A percentile compares a stretch with the other conserved stretches of the same genome.
phyloP scores from a whole-genome alignment of 805 yeast genomes.

The Wickerhamiella parazyma region DNA sequence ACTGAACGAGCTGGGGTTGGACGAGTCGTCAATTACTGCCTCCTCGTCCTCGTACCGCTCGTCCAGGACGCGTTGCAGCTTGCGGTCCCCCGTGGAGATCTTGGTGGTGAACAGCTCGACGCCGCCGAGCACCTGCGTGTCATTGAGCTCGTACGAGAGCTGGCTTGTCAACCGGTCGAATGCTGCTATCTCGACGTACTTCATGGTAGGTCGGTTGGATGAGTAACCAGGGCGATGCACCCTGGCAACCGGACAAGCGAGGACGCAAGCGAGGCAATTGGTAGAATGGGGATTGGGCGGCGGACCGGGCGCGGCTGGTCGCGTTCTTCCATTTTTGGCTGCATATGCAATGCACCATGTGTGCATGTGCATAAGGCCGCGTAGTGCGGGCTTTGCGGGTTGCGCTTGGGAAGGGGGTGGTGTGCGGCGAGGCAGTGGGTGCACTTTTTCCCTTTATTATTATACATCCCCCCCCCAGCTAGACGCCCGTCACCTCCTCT shows the following conservation, averaged over 20 bases:
- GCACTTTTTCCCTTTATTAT: no score
- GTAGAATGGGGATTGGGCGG: background rate
- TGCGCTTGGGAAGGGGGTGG: no score
- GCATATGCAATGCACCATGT: background rate
- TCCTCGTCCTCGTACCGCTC: conserved; percentile 26
- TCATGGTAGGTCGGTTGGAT: conserved; percentile 9
- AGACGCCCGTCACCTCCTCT: no score
- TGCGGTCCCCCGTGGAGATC: conserved; percentile 80
- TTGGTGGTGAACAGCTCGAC: conserved; percentile 91
- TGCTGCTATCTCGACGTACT: conserved; percentile 89
- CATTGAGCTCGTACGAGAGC: conserved; percentile 62
- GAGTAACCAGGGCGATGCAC: background rate
- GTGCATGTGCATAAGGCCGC: background rate
- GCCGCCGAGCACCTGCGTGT: conserved; percentile 69
- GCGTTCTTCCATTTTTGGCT: background rate
- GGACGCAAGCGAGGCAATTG: background rate
- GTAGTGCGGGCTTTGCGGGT: no score
- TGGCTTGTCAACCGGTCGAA: conserved; percentile 85
- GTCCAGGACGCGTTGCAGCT: conserved; percentile 76
- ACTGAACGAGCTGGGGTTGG: conserved; percentile 6
- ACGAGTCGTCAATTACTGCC: conserved; percentile 4
- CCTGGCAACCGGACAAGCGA: no score
- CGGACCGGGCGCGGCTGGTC: no score
- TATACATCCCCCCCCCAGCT: no score
- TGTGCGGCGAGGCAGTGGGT: no score